Evolutionary conservation across 1,284 basidiomycete species (phyloP).

Genomic region (Hymenochaete sp.): DNA sequence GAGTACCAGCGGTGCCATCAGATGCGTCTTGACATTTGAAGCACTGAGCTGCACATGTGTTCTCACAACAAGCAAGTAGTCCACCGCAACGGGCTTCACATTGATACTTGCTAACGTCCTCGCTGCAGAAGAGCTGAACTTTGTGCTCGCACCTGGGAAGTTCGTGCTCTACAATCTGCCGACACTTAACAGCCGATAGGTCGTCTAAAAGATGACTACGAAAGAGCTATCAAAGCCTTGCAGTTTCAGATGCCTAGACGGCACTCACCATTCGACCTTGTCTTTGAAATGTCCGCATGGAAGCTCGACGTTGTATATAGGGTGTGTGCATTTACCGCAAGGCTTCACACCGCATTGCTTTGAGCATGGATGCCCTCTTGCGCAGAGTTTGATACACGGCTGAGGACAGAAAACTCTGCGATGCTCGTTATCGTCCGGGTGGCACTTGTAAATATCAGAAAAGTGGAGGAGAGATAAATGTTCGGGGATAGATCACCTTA

Average conservation of each 20-base stretch:
- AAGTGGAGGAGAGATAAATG: not conserved
- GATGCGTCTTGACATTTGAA: constrained; percentile 37
- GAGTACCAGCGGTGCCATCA: not conserved
- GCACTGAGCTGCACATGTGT: constrained; percentile 42
- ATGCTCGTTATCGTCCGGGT: constrained; percentile 55
- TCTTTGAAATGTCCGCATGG: constrained; percentile 54
- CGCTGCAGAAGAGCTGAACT: constrained; percentile 37
- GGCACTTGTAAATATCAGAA: constrained; percentile 39
- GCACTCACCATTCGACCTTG: constrained; percentile 46
- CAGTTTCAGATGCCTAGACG: not conserved
- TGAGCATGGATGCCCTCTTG: constrained; percentile 51
- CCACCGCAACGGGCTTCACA: constrained; percentile 41
- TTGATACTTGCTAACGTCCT: constrained; percentile 30
- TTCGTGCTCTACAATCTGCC: constrained; percentile 33
- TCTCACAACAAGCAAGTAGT: constrained; percentile 48
- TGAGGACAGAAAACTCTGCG: constrained; percentile 40
- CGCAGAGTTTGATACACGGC: constrained; percentile 45
- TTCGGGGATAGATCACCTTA: constrained; percentile 33
- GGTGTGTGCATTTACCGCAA: constrained; percentile 52
- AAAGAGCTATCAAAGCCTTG: not conserved
- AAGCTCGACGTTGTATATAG: constrained; percentile 38
- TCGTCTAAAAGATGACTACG: constrained; percentile 40
- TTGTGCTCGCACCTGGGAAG: constrained; percentile 53
- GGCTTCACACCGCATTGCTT: constrained; percentile 42
- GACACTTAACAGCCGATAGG: constrained; percentile 40